Evolutionary conservation across 352 stramenopile genomes (phyloP), one percentile per base, ranked within the genome.

Genomic region (Globisporangium megalacanthum): DNA sequence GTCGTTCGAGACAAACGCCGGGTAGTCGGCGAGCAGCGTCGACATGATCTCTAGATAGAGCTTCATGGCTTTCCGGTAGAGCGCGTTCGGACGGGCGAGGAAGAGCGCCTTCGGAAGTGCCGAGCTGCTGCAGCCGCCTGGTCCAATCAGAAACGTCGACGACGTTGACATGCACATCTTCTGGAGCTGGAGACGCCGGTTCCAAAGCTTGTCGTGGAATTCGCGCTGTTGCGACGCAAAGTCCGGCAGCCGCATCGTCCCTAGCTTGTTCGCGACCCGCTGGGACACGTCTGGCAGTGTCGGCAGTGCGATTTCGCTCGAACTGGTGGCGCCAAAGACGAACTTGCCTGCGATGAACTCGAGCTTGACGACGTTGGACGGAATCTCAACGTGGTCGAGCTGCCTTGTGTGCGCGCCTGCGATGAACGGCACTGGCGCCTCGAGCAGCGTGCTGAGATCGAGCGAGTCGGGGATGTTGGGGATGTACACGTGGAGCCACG

Each of bases 401-500:
- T 85, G 75, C 1, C 29, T 54, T 0, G 62, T 60, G 49, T 78
- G 63, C 4, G 75, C 72, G 0, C 75, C 75, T 0, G 72, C 75
- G 22, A 82, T 71, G 54, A 85, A 85, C 0, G 75, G 72, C 20
- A 82, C 75, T 1, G 75, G 75, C 1, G 75, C 75, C 41, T 85
- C 75, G 4, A 85, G 64, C 2, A 85, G 57, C 48, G 72, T 85
- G 17, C 55, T 67, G 14, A 85, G 64, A 44, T 85, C 75, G 17
- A 85, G 62, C 29, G 63, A 68, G 50, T 80, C 72, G 0, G 75
- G 75, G 31, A 85, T 66, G 31, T 69, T 77, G 9, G 75, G 75
- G 54, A 82, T 72, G 55, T 75, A 75, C 10, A 85, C 75, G 50
- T 85, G 75, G 11, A 82, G 61, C 75, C 75, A 85, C 25, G 66